Evolutionary conservation across 2,329 filamentous ascomycete genomes (phyloP).

Genomic region (Phyllosticta paracitricarpa): DNA sequence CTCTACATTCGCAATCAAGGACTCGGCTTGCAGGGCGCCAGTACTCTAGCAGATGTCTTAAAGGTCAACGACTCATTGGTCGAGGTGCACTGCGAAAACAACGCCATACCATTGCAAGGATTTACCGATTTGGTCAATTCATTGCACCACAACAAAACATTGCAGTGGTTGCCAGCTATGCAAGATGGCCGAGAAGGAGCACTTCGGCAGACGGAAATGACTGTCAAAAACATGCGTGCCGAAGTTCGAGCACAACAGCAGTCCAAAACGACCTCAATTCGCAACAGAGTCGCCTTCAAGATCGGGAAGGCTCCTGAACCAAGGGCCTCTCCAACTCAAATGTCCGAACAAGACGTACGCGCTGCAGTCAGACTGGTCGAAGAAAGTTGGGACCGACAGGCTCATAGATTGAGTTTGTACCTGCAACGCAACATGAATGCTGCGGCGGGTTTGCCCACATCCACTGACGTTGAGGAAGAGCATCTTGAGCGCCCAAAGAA

Average conservation of each 20-base stretch:
- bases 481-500: conserved; percentile 35
- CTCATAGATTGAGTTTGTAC: conserved; percentile 37
- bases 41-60: conserved; percentile 57
- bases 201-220: conserved; percentile 48
- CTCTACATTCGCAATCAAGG: conserved; percentile 59
- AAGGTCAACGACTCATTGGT: conserved; percentile 52
- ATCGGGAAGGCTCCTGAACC: conserved; percentile 21
- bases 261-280: conserved; percentile 23
- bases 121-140: conserved; percentile 61
- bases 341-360: conserved; percentile 41
- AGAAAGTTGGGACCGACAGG: conserved; percentile 41
- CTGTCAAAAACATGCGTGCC: conserved; percentile 44
- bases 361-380: conserved; percentile 38
- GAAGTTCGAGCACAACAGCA: conserved; percentile 17
- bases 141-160: conserved; percentile 53
- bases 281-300: conserved; percentile 24
- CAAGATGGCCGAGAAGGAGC: conserved; percentile 50
- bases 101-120: conserved; percentile 60
- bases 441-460: conserved; percentile 32
- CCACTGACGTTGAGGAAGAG: conserved; percentile 37
- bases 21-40: conserved; percentile 59
- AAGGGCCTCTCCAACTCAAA: conserved; percentile 16
- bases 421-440: conserved; percentile 38
- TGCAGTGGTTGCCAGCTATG: conserved; percentile 55
- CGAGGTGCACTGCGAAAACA: conserved; percentile 62